Percentiles rank a stretch among this genome's conserved stretches.
These are phyloP conservation scores for Coniochaeta ligniaria DNA, from an alignment of 2,329 filamentous ascomycete species.

Conservation along the genomic window DNA sequence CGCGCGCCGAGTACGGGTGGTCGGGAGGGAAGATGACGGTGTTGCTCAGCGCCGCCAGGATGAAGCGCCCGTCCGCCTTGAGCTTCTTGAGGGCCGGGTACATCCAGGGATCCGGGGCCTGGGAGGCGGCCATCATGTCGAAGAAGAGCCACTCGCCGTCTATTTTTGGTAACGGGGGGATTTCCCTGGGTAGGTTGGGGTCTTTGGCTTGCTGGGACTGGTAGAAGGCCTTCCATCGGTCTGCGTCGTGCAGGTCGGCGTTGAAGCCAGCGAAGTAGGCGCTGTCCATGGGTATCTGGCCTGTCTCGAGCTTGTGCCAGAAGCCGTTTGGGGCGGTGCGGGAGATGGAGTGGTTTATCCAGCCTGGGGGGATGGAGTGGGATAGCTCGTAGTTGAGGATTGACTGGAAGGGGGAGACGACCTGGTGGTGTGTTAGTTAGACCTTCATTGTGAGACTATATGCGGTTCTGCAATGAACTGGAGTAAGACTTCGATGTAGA, in stretches of 20 bases:
- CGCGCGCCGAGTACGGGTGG: conserved; percentile 56
- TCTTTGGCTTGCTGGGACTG: conserved; percentile 31
- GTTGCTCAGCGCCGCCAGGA: conserved; percentile 81
- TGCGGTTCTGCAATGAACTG: not conserved
- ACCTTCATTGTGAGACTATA: not conserved
- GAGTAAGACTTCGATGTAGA: not conserved
- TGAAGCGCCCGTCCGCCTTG: conserved; percentile 53
- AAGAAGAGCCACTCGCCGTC: conserved; percentile 78
- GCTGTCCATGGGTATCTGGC: conserved; percentile 68
- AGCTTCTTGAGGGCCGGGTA: conserved; percentile 71
- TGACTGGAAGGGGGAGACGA: conserved; percentile 83
- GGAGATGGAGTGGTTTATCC: conserved; percentile 87
- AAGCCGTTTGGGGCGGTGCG: conserved; percentile 68
- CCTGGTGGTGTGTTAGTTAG: conserved; percentile 40
- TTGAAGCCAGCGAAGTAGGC: conserved; percentile 73
- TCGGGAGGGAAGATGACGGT: conserved; percentile 78
- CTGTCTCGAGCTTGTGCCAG: conserved; percentile 85
- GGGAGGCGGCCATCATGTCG: conserved; percentile 77
- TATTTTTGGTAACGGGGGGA: conserved; percentile 62
- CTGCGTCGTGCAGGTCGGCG: conserved; percentile 58
- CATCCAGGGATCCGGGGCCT: conserved; percentile 76
- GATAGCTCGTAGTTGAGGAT: conserved; percentile 84
- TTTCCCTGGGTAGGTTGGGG: conserved; percentile 26
- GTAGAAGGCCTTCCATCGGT: conserved; percentile 65
- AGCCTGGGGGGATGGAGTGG: conserved; percentile 73